Percentiles rank a stretch among this genome's conserved stretches.
phyloP scores from a whole-genome alignment of 805 yeast species.

The Starmerella powellii region DNA sequence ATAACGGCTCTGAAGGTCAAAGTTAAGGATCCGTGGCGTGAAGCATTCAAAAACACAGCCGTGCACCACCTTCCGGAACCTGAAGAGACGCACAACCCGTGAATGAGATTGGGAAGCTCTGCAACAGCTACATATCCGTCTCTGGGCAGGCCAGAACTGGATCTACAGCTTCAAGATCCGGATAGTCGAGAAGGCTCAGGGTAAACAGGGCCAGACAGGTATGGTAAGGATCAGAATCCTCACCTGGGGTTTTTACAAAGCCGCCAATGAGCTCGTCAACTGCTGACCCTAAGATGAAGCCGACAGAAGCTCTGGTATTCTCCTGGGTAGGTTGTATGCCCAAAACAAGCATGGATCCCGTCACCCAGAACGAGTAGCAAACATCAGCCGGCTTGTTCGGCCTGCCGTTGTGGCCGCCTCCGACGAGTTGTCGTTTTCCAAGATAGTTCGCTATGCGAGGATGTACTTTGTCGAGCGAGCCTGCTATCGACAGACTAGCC shows the following conservation, averaged over 20 bases:
- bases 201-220: constrained; percentile 45
- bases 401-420: constrained; percentile 78
- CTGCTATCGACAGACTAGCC: constrained; percentile 42
- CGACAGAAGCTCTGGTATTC: constrained; percentile 25
- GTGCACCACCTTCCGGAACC: constrained; percentile 3
- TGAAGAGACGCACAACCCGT: too few relatives aligned
- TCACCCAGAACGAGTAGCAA: constrained; percentile 78
- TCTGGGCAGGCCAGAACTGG: constrained; percentile 17
- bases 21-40: constrained; percentile 10
- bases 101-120: too few relatives aligned
- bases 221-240: constrained; percentile 52
- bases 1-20: constrained; percentile 12
- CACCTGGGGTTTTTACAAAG: constrained; percentile 49
- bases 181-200: constrained; percentile 28
- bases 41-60: constrained; percentile 17
- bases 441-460: constrained; percentile 1
- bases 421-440: constrained; percentile 15
- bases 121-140: too few relatives aligned
- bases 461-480: not conserved
- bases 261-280: constrained; percentile 65
- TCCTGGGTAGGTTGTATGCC: constrained; percentile 13
- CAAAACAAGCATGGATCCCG: constrained; percentile 45
- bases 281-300: constrained; percentile 42
- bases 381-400: constrained; percentile 76
- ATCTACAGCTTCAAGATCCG: constrained; percentile 23